Conservation (phyloP, 179 eudicot species). For the Heliamphora pulchella region DNA sequence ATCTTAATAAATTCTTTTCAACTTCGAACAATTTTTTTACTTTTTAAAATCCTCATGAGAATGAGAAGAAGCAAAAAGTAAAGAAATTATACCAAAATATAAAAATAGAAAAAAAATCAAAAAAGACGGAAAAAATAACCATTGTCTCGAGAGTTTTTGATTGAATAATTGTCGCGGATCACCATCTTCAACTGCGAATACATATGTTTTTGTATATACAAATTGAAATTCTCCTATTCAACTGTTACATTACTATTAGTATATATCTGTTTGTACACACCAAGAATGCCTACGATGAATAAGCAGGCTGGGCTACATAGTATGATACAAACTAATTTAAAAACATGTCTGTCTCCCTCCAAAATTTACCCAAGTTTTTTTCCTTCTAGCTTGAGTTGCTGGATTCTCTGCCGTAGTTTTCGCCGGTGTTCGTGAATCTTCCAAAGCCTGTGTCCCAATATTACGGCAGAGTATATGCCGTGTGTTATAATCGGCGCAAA, state of each 20-base stretch:
- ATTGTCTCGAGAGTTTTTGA: too few species aligned
- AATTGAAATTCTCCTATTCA: background rate
- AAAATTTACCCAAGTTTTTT: conserved; percentile 25
- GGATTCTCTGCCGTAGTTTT: conserved; percentile 64
- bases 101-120: too few species aligned
- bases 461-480: conserved; percentile 89
- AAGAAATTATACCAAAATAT: too few species aligned
- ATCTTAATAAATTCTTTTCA: too few species aligned
- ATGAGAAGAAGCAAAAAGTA: too few species aligned
- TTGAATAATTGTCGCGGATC: too few species aligned
- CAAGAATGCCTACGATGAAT: conserved; percentile 7
- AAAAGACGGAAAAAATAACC: too few species aligned
- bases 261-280: conserved; percentile 6
- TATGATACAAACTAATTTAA: conserved; percentile 18
- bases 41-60: too few species aligned
- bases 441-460: conserved; percentile 88
- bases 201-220: background rate
- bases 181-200: too few species aligned
- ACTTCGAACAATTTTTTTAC: too few species aligned
- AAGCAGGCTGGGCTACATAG: conserved; percentile 1
- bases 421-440: conserved; percentile 80
- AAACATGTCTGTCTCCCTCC: background rate
- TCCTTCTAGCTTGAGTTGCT: conserved; percentile 43
- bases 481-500: conserved; percentile 89
- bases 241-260: background rate